Conservation (phyloP, 768 basidiomycete species). For the Pleurotus djamor region DNA sequence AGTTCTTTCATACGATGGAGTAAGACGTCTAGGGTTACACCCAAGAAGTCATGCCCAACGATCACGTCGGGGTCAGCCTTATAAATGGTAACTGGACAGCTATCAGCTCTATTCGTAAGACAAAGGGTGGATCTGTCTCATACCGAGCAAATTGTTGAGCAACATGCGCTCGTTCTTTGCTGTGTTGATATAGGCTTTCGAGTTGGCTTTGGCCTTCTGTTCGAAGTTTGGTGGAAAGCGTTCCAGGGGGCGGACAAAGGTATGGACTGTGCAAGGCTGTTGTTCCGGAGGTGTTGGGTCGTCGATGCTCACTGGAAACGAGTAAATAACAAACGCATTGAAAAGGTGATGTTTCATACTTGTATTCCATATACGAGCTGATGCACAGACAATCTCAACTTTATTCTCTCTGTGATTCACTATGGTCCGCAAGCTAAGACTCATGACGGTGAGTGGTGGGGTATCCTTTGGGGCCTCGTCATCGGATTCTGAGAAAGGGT, state of each 20-base stretch:
- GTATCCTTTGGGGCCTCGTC: conserved; percentile 67
- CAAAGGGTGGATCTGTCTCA: conserved; percentile 10
- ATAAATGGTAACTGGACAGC: conserved; percentile 59
- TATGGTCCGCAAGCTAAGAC: conserved; percentile 83
- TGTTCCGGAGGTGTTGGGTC: conserved; percentile 90
- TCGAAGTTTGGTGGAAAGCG: conserved; percentile 87
- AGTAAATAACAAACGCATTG: not conserved
- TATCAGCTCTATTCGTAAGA: not conserved
- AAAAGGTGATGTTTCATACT: conserved; percentile 21
- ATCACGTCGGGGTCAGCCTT: conserved; percentile 93
- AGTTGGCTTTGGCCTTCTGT: conserved; percentile 55
- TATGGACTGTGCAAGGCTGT: conserved; percentile 79
- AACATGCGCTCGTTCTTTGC: conserved; percentile 84
- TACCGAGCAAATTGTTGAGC: conserved; percentile 78
- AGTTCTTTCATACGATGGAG: conserved; percentile 89
- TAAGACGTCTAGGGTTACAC: conserved; percentile 86
- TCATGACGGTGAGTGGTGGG: conserved; percentile 91
- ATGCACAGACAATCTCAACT: conserved; percentile 88
- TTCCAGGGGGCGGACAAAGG: conserved; percentile 88
- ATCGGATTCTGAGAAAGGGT: conserved; percentile 77
- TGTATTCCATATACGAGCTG: conserved; percentile 79
- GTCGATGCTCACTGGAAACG: conserved; percentile 72
- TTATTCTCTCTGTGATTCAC: conserved; percentile 94
- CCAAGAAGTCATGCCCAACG: conserved; percentile 92
- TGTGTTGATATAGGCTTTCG: conserved; percentile 68